These are phyloP conservation scores for Pueraria montana DNA, from an alignment of 306 rosid genomes.

Conservation along the genomic window DNA sequence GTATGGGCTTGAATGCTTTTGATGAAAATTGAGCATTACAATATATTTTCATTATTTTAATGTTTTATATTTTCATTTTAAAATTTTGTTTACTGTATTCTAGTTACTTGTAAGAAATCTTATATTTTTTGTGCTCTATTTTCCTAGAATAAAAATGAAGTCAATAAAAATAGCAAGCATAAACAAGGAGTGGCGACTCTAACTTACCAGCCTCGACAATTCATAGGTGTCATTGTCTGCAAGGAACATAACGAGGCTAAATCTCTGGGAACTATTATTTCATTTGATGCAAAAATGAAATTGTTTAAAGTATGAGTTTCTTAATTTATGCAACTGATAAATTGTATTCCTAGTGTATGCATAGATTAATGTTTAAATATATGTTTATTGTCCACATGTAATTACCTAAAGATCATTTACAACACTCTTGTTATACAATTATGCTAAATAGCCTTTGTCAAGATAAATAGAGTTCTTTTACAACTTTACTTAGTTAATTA, in stretches of 20 bases:
- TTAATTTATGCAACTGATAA: background rate
- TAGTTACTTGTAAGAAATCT: background rate
- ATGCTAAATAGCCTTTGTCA: background rate
- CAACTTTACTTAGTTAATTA: background rate
- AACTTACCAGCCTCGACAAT: background rate
- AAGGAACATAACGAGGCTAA: background rate
- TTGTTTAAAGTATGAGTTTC: background rate
- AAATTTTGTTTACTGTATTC: background rate
- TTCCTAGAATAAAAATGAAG: background rate
- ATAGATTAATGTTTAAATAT: background rate
- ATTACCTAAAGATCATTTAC: background rate
- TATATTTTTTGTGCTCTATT: background rate
- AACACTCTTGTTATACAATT: background rate
- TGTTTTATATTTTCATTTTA: background rate
- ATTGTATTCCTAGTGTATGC: background rate
- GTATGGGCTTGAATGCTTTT: slow-evolving; percentile 17
- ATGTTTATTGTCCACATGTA: background rate
- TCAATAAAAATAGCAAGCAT: background rate
- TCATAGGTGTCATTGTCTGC: background rate
- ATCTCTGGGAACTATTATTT: background rate
- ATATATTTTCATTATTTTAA: background rate
- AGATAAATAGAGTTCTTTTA: background rate
- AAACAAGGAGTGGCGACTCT: background rate
- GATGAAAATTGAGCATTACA: background rate
- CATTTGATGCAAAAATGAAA: background rate